Evolutionary conservation across 768 basidiomycete genomes (phyloP).

Genomic region (Coprinopsis strossmayeri): DNA sequence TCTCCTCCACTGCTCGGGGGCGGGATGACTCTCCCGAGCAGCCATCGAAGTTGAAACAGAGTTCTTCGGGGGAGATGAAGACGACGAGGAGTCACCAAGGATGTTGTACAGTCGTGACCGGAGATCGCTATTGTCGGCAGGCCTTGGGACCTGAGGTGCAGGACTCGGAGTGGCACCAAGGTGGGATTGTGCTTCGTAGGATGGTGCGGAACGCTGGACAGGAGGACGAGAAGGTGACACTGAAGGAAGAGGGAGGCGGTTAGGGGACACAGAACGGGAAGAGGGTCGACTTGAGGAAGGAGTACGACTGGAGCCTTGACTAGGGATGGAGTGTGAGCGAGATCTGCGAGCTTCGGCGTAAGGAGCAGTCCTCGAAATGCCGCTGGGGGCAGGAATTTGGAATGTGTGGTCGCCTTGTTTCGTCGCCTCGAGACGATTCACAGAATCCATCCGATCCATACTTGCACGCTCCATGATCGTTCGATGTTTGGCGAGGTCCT

Average conservation of each 20-base stretch:
- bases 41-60: constrained; percentile 12
- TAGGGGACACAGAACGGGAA: constrained; percentile 17
- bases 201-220: constrained; percentile 5
- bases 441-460: not conserved
- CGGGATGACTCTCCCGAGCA: constrained; percentile 12
- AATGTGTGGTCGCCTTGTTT: not conserved
- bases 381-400: constrained; percentile 9
- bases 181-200: constrained; percentile 7
- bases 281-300: constrained; percentile 18
- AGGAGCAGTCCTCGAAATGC: constrained; percentile 8
- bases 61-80: constrained; percentile 37
- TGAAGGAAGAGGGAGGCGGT: constrained; percentile 13
- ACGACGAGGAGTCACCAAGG: constrained; percentile 35
- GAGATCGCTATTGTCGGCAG: constrained; percentile 23
- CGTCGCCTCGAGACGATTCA: not conserved
- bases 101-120: constrained; percentile 40
- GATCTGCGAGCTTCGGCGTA: constrained; percentile 10
- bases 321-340: constrained; percentile 25
- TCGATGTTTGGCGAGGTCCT: not conserved
- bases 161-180: too few species aligned
- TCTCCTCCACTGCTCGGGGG: not conserved
- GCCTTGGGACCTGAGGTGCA: constrained; percentile 16
- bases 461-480: not conserved
- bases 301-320: constrained; percentile 18
- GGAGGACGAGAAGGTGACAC: constrained; percentile 13